Percentiles rank a stretch among this genome's conserved stretches.
These are phyloP conservation scores for Sanghuangporus sanghuang DNA, from an alignment of 1,284 basidiomycete genomes.

Conservation along the genomic window DNA sequence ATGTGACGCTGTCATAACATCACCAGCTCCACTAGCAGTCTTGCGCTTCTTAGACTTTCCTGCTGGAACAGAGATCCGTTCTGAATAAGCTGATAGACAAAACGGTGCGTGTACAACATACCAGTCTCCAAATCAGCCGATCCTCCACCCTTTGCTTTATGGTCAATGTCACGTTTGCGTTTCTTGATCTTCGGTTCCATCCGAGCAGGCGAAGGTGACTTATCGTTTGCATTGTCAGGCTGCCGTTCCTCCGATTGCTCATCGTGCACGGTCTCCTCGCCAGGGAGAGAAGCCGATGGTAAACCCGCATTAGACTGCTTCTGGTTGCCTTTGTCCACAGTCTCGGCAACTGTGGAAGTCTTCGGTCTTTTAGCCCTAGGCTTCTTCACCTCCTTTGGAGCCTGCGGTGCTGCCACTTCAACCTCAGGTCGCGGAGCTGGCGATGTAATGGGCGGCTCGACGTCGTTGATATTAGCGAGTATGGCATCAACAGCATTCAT, in stretches of 20 bases:
- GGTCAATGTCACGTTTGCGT: not conserved
- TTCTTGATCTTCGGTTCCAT: not conserved
- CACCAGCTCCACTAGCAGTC: not conserved
- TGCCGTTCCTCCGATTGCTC: not conserved
- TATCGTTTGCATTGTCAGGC: not conserved
- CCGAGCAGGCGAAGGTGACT: not conserved
- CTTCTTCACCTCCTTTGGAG: not conserved
- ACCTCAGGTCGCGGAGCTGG: not conserved
- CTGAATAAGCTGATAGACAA: not conserved
- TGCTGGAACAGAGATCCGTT: not conserved
- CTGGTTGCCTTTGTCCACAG: not conserved
- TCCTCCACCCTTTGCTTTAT: not conserved
- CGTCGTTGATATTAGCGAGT: not conserved
- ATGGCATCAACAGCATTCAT: not conserved
- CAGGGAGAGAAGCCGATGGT: not conserved
- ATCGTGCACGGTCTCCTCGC: not conserved
- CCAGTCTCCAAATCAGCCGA: not conserved
- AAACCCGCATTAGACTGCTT: not conserved
- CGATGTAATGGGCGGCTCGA: not conserved
- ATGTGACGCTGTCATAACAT: not conserved
- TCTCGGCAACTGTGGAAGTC: not conserved
- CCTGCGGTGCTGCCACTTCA: not conserved
- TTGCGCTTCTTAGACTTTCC: slow-evolving; percentile 5
- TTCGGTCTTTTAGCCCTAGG: not conserved
- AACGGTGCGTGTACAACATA: not conserved